These are phyloP conservation scores for Forsythia viridissima DNA, from an alignment of 257 asterid species.

Conservation along the genomic window DNA sequence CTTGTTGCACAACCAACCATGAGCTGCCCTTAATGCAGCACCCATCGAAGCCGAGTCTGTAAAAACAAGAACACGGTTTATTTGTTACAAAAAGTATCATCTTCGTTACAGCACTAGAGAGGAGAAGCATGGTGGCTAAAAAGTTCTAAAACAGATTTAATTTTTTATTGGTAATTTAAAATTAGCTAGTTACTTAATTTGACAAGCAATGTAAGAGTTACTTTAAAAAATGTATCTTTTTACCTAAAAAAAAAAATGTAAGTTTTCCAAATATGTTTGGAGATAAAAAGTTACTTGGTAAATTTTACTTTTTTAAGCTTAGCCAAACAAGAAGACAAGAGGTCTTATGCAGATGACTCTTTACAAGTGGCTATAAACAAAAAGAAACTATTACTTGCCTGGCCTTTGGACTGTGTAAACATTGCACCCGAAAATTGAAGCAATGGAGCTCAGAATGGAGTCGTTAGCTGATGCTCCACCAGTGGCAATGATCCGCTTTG, in stretches of 20 bases:
- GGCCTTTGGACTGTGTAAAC: constrained; percentile 74
- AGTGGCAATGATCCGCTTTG: constrained; percentile 88
- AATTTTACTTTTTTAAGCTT: not conserved
- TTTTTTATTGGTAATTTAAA: not conserved
- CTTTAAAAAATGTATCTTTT: no score
- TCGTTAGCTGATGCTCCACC: constrained; percentile 92
- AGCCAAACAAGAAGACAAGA: not conserved
- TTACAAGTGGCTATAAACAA: not conserved
- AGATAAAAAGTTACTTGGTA: not conserved
- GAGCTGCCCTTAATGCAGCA: constrained; percentile 94
- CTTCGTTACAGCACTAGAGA: not conserved
- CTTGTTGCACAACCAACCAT: constrained; percentile 82
- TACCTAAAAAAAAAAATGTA: not conserved
- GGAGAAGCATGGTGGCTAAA: not conserved
- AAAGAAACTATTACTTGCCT: constrained; percentile 39
- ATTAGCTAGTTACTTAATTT: not conserved
- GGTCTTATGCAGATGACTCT: not conserved
- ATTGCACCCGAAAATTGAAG: constrained; percentile 82
- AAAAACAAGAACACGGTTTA: not conserved
- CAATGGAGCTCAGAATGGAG: constrained; percentile 52
- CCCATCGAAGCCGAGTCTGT: constrained; percentile 92
- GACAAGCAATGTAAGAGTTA: not conserved
- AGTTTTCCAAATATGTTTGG: not conserved
- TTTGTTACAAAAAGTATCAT: not conserved
- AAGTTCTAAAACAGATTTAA: not conserved